These are phyloP conservation scores for Trichosporon sp. DNA, from an alignment of 1,284 basidiomycete genomes.

Conservation along the genomic window DNA sequence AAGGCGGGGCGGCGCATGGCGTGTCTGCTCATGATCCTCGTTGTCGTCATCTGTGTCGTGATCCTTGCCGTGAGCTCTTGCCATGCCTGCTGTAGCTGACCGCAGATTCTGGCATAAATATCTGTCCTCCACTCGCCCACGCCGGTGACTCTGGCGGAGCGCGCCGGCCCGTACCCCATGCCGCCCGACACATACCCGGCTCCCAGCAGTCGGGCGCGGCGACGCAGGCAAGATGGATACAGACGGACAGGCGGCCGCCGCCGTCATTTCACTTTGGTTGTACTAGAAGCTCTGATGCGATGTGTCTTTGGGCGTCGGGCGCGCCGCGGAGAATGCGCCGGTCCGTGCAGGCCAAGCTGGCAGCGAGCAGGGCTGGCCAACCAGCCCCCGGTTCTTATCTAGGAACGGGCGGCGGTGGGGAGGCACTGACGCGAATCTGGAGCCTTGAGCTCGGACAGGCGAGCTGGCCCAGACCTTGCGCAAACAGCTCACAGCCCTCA, in stretches of 20 bases:
- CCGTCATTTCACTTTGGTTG: not conserved
- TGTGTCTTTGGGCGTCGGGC: too few species aligned
- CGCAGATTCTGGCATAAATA: slow-evolving; percentile 19
- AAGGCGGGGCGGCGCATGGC: slow-evolving; percentile 85
- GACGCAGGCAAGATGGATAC: too few species aligned
- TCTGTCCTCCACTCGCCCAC: too few species aligned
- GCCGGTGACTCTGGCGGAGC: too few species aligned
- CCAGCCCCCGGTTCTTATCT: not conserved
- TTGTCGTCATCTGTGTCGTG: slow-evolving; percentile 82
- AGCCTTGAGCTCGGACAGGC: too few species aligned
- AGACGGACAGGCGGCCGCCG: not conserved
- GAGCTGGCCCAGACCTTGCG: too few species aligned
- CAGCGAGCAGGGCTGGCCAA: not conserved
- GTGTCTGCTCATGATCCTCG: slow-evolving; percentile 82
- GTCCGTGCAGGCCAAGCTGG: not conserved
- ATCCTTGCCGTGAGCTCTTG: slow-evolving; percentile 72
- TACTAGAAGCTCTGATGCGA: slow-evolving; percentile 4
- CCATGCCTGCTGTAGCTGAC: not conserved
- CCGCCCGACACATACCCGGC: too few species aligned
- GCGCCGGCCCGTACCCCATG: too few species aligned
- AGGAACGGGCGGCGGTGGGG: not conserved
- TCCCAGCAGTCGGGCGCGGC: too few species aligned
- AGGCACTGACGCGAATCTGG: not conserved
- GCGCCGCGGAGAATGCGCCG: too few species aligned
- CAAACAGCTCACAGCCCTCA: too few species aligned